Evolutionary conservation across 306 rosid genomes (phyloP).

Genomic region (Bauhinia variegata): DNA sequence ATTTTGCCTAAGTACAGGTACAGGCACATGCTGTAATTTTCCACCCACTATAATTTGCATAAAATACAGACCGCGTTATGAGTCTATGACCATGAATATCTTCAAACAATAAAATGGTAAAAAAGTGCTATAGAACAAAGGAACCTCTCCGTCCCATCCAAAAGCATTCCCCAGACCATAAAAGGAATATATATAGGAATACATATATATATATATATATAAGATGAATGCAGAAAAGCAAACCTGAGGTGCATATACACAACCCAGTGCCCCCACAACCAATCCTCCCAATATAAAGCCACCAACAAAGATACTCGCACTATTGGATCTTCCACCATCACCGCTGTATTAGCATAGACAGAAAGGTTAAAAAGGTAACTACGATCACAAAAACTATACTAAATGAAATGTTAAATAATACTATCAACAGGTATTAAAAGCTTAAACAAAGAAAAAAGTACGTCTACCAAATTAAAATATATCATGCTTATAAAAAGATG

Average conservation of each 20-base stretch:
- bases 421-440: no score
- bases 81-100: background rate
- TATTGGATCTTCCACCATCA: slow-evolving; percentile 46
- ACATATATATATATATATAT: no score
- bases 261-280: slow-evolving; percentile 66
- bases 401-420: background rate
- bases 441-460: background rate
- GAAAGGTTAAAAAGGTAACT: slow-evolving; percentile 6
- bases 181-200: background rate
- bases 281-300: slow-evolving; percentile 71
- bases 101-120: background rate
- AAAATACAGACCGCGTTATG: background rate
- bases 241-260: slow-evolving; percentile 71
- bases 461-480: background rate
- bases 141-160: background rate
- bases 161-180: background rate
- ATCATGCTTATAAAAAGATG: slow-evolving; percentile 5
- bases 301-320: slow-evolving; percentile 59
- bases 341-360: slow-evolving; percentile 45
- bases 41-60: background rate
- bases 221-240: no score
- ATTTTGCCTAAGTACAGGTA: slow-evolving; percentile 1
- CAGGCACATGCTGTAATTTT: background rate
- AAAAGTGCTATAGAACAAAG: slow-evolving; percentile 7
- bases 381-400: slow-evolving; percentile 1